Base-by-base conservation (phyloP, 2,329 filamentous ascomycete genomes). In the Diaporthe eres region DNA sequence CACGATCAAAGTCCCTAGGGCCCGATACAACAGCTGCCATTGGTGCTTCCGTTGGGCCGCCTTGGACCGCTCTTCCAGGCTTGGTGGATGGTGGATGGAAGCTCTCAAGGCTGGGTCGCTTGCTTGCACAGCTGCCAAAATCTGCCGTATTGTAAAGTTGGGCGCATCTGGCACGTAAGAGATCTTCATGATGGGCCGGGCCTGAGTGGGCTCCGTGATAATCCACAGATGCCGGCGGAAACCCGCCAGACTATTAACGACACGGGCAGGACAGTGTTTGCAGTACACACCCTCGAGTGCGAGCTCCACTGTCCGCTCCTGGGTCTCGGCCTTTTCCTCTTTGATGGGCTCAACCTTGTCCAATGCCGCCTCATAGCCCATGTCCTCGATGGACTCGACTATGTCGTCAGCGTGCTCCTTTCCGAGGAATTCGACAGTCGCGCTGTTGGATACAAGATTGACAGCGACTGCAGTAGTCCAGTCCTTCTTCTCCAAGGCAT, bases 41-140 rank as follows among this genome's bases (percentile, higher is more conserved):
- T 93, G 91, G 80, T 98, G 94, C 75, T 90, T 90, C 28, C 88
- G 87, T 77, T 94, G 93, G 81, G 98, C 94, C 53, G 88, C 86
- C 77, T 90, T 91, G 4, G 95, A 94, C 13, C 94, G 91, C 80
- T 98, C 94, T 83, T 98, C 96, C 6, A 98, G 89, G 0, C 93
- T 95, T 0, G 94, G 94, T 0, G 94, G 93, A 78, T 96, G 94
- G 81, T 95, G 93, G 17, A 98, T 90, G 2, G 90, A 91, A 1
- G 93, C 90, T 37, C 85, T 86, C 77, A 98, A 93, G 0, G 87
- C 89, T 1, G 89, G 85, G 79, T 98, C 93, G 8, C 90, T 88
- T 7, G 88, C 88, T 73, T 91, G 87, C 70, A 98, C 94, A 2
- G 90, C 88, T 17, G 87, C 85, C 17, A 97, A 86, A 57, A 98